phyloP scores from a whole-genome alignment of 805 yeast genomes.

The Kregervanrija pseudodelftensis region DNA sequence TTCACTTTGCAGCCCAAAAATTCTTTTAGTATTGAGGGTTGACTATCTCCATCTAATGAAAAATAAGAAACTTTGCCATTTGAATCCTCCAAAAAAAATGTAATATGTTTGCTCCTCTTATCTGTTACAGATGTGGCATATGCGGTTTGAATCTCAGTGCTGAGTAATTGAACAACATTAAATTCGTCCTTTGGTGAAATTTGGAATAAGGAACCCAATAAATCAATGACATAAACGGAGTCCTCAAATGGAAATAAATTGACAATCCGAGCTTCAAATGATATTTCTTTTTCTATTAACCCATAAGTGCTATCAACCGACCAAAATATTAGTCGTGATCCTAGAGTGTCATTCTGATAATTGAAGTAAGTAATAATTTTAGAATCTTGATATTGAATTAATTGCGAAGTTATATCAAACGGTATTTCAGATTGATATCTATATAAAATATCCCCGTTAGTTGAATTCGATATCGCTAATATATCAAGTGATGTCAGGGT shows the following conservation, averaged over 20 bases:
- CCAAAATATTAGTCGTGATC: constrained; percentile 16
- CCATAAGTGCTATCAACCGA: constrained; percentile 6
- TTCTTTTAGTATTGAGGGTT: neutral
- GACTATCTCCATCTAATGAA: neutral
- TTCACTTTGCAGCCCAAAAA: constrained; percentile 5
- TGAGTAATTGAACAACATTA: neutral
- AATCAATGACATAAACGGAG: constrained; percentile 7
- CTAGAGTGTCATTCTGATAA: constrained; percentile 3
- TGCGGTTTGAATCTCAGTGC: neutral
- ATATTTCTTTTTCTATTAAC: constrained; percentile 14
- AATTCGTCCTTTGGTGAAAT: constrained; percentile 4
- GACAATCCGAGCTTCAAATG: constrained; percentile 8
- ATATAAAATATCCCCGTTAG: constrained; percentile 22
- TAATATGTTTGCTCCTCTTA: neutral
- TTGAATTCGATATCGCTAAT: constrained; percentile 20
- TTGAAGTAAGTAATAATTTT: constrained; percentile 13
- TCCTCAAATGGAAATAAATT: constrained; percentile 8
- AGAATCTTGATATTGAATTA: constrained; percentile 10
- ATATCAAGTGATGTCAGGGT: constrained; percentile 23
- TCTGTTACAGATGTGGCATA: neutral
- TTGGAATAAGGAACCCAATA: constrained; percentile 5
- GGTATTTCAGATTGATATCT: constrained; percentile 24
- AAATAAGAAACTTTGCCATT: neutral
- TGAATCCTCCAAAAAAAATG: neutral
- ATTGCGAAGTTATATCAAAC: constrained; percentile 4